Conservation (phyloP, 306 rosid genomes). For the Crataegus laevigata region DNA sequence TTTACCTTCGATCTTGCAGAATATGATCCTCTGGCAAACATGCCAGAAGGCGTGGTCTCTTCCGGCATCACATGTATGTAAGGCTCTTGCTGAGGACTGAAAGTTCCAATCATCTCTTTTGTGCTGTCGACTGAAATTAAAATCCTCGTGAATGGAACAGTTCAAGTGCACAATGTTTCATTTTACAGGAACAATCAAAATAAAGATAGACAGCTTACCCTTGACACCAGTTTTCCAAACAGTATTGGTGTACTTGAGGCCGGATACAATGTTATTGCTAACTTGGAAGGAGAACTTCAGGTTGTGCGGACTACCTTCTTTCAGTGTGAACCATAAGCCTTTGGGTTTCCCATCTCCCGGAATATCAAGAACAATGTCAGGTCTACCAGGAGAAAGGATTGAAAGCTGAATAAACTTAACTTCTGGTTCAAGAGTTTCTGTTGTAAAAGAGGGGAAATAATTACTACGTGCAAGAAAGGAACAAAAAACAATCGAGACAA, state of each 20-base stretch:
- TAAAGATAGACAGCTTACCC: slow-evolving; percentile 15
- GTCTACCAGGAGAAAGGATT: slow-evolving; percentile 33
- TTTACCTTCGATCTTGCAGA: slow-evolving; percentile 43
- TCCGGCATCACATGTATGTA: slow-evolving; percentile 47
- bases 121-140: slow-evolving; percentile 34
- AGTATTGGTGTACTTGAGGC: slow-evolving; percentile 53
- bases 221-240: slow-evolving; percentile 47
- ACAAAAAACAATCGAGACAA: background rate
- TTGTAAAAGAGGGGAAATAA: background rate
- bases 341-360: slow-evolving; percentile 43
- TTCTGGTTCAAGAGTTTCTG: slow-evolving; percentile 45
- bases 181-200: background rate
- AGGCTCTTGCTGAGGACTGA: slow-evolving; percentile 47
- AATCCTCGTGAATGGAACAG: background rate
- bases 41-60: slow-evolving; percentile 45
- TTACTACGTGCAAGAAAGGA: background rate
- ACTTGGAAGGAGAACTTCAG: slow-evolving; percentile 39
- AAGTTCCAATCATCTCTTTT: slow-evolving; percentile 51
- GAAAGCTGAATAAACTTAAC: slow-evolving; percentile 41
- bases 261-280: slow-evolving; percentile 41
- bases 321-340: slow-evolving; percentile 44
- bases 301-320: slow-evolving; percentile 41
- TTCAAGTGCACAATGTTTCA: background rate
- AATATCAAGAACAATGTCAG: slow-evolving; percentile 44
- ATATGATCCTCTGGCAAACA: slow-evolving; percentile 47